A percentile compares a stretch with the other conserved stretches of the same genome.
phyloP scores from a whole-genome alignment of 805 yeast species.

The Zygosaccharomyces bisporus region DNA sequence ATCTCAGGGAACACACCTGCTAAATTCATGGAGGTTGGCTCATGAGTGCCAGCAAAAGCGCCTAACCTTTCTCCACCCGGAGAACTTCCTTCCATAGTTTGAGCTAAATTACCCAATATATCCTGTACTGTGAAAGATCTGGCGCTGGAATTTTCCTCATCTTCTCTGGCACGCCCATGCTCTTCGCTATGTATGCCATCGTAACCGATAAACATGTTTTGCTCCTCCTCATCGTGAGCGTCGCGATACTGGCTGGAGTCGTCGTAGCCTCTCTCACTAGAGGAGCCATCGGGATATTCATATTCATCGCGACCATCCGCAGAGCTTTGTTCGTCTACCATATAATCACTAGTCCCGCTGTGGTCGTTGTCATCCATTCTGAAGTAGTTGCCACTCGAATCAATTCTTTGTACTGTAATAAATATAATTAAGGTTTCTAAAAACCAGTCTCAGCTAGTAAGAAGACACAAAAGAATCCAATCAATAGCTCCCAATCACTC shows the following conservation, averaged over 20 bases:
- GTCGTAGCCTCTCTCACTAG: constrained; percentile 12
- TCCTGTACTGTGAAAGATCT: constrained; percentile 16
- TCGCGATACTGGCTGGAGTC: constrained; percentile 14
- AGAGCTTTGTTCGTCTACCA: constrained; percentile 14
- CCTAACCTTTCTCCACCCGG: constrained; percentile 8
- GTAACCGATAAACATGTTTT: constrained; percentile 22
- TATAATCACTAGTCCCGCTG: constrained; percentile 15
- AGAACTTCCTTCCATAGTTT: constrained; percentile 6
- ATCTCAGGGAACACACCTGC: constrained; percentile 41
- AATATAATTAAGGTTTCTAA: neutral
- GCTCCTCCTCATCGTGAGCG: constrained; percentile 26
- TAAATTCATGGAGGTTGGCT: constrained; percentile 18
- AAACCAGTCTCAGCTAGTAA: neutral
- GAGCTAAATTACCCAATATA: constrained; percentile 18
- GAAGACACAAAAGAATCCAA: neutral
- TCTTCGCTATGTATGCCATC: constrained; percentile 19
- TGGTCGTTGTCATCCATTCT: constrained; percentile 10
- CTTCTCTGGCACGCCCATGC: constrained; percentile 23
- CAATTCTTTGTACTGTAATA: constrained; percentile 1
- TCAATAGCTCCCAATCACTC: neutral
- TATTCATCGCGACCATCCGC: constrained; percentile 14
- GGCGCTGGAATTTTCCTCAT: constrained; percentile 21
- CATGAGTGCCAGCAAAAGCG: constrained; percentile 8
- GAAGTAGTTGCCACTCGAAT: neutral
- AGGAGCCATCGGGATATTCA: constrained; percentile 7